Percentiles rank a stretch among this genome's conserved stretches.
These are phyloP conservation scores for Thuja plicata DNA, from an alignment of 83 land plant genomes.

Conservation along the genomic window DNA sequence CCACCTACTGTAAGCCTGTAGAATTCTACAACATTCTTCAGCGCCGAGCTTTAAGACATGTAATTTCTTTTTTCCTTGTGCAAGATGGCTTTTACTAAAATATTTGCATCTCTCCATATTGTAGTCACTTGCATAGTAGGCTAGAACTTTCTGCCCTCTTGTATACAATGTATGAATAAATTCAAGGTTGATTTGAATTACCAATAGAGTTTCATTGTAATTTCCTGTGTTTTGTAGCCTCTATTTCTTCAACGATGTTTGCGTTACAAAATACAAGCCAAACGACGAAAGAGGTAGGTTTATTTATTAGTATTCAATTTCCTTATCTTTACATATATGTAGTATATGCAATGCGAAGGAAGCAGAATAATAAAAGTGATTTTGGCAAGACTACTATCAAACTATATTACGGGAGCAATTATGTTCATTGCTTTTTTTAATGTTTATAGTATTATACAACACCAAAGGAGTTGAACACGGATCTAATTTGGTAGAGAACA, in stretches of 20 bases:
- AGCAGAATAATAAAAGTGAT: neutral
- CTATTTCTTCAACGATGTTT: slow-evolving; percentile 77
- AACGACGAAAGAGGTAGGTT: slow-evolving; percentile 62
- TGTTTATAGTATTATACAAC: neutral
- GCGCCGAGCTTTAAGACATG: slow-evolving; percentile 68
- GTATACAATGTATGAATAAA: neutral
- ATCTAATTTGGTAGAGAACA: neutral
- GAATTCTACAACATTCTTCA: slow-evolving; percentile 86
- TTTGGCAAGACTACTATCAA: neutral
- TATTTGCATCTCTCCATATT: neutral
- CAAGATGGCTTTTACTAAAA: neutral
- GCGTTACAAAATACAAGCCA: slow-evolving; percentile 76
- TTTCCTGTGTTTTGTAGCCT: slow-evolving; percentile 55
- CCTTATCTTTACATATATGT: neutral
- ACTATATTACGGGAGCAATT: neutral
- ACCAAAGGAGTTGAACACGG: neutral
- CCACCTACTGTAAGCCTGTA: slow-evolving; percentile 80
- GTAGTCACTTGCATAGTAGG: neutral
- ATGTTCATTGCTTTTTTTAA: neutral
- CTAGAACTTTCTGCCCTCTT: neutral
- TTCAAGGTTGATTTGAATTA: neutral
- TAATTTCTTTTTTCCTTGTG: slow-evolving; percentile 23
- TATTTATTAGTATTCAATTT: neutral
- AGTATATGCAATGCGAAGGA: neutral
- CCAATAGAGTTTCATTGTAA: neutral